A percentile compares a stretch with the other conserved stretches of the same genome.
phyloP scores from a whole-genome alignment of 2,329 filamentous ascomycete species.

The Sporothrix mexicana region DNA sequence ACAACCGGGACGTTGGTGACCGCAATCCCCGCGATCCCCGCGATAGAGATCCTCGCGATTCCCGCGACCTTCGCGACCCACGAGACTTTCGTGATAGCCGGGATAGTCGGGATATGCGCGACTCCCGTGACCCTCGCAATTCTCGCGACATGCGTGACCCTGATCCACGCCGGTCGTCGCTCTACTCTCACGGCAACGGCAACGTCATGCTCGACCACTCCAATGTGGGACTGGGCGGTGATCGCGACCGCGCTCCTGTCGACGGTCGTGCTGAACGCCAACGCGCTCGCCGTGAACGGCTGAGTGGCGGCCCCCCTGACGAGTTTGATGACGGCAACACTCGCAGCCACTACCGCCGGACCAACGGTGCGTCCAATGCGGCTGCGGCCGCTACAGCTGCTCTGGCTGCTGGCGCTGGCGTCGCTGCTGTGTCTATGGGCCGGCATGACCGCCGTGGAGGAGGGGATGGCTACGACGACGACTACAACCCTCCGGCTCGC shows the following conservation, averaged over 20 bases:
- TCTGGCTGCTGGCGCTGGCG: conserved; percentile 7
- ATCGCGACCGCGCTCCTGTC: not conserved
- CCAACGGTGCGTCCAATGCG: conserved; percentile 14
- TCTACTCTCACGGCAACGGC: conserved; percentile 30
- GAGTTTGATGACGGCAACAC: not conserved
- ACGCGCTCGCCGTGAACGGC: not conserved
- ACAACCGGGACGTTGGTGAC: not conserved
- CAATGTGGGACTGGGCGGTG: not conserved
- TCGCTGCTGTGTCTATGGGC: conserved; percentile 1
- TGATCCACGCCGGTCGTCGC: conserved; percentile 11
- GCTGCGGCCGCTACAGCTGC: conserved; percentile 26
- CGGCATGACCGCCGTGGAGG: not conserved
- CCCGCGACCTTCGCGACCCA: not conserved
- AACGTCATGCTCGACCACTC: conserved; percentile 17
- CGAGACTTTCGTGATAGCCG: not conserved
- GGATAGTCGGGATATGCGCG: not conserved
- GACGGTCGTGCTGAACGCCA: conserved; percentile 1
- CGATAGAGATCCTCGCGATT: not conserved
- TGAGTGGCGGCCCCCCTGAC: not conserved
- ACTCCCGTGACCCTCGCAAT: not conserved
- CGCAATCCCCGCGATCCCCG: not conserved
- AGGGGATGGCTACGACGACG: not conserved
- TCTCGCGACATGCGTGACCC: not conserved
- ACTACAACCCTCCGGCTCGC: not conserved
- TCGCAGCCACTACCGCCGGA: not conserved